These are phyloP conservation scores for Macadamia integrifolia DNA, from an alignment of 164 flowering plant genomes.

Conservation along the genomic window DNA sequence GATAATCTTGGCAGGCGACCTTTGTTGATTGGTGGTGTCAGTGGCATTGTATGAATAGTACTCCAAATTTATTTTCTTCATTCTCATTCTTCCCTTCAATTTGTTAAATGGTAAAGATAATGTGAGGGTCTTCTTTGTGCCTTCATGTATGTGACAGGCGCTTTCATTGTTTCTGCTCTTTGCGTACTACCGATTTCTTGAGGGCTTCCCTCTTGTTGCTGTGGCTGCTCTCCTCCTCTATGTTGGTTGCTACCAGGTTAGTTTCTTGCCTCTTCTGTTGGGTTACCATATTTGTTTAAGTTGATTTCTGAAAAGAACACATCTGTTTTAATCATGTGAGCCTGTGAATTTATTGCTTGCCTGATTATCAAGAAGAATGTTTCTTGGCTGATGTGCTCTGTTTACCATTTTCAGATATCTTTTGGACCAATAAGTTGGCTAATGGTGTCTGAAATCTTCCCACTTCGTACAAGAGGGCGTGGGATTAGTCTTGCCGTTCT, in stretches of 20 bases:
- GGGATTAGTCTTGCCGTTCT: constrained; percentile 97
- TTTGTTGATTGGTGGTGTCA: constrained; percentile 78
- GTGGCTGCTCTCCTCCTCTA: constrained; percentile 80
- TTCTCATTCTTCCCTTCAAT: background rate
- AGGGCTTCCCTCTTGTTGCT: constrained; percentile 68
- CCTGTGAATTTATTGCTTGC: too few relatives aligned
- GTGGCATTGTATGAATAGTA: constrained; percentile 62
- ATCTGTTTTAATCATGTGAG: too few relatives aligned
- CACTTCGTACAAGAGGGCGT: constrained; percentile 83
- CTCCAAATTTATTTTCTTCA: background rate
- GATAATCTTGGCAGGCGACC: constrained; percentile 93
- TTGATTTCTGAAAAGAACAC: too few relatives aligned
- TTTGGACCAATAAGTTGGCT: constrained; percentile 97
- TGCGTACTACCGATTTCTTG: constrained; percentile 84
- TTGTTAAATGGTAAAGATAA: background rate
- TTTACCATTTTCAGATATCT: constrained; percentile 54
- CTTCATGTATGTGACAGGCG: constrained; percentile 36
- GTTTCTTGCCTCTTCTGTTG: background rate
- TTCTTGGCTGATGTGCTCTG: background rate
- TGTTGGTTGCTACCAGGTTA: constrained; percentile 90
- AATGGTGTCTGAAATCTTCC: constrained; percentile 95
- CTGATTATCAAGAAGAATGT: background rate
- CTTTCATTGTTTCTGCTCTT: constrained; percentile 69
- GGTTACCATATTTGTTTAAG: background rate
- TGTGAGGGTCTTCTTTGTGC: background rate